Percentiles rank a stretch among this genome's conserved stretches.
Evolutionary conservation across 345 rosid species (phyloP).

Genomic region (Pugionium cornutum): DNA sequence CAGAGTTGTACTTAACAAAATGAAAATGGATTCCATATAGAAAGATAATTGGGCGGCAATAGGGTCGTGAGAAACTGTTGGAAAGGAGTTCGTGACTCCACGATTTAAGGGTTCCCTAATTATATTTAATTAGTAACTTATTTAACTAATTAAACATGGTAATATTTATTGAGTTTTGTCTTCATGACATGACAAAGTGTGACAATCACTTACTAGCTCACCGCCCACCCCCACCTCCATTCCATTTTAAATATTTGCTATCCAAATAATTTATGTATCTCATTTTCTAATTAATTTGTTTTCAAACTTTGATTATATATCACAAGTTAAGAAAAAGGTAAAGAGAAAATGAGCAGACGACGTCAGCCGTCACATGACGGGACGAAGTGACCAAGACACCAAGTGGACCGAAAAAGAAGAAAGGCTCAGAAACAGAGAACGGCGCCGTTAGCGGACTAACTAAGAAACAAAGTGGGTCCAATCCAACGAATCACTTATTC

Average conservation of each 20-base stretch:
- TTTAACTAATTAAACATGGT: constrained; percentile 12
- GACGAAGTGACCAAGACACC: constrained; percentile 28
- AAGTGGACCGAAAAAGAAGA: constrained; percentile 13
- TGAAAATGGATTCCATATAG: constrained; percentile 18
- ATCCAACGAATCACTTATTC: constrained; percentile 10
- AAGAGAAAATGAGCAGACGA: constrained; percentile 14
- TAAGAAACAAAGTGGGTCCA: constrained; percentile 27
- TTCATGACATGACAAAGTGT: constrained; percentile 34
- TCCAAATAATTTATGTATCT: not conserved
- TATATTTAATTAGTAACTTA: constrained; percentile 16
- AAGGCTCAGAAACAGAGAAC: constrained; percentile 21
- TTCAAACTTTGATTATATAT: not conserved
- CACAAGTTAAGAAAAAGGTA: not conserved
- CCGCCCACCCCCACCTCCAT: constrained; percentile 39
- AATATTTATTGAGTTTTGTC: constrained; percentile 35
- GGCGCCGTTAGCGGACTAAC: constrained; percentile 34
- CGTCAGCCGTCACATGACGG: constrained; percentile 38
- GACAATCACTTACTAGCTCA: constrained; percentile 40
- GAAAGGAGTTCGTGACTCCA: constrained; percentile 38
- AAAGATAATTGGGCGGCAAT: constrained; percentile 34
- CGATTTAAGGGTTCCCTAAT: constrained; percentile 36
- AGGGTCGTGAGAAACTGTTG: constrained; percentile 41
- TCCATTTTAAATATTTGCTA: constrained; percentile 16
- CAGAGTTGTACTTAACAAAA: constrained; percentile 2
- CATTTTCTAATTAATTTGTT: not conserved